Evolutionary conservation across 768 basidiomycete genomes (phyloP).

Genomic region (Rhizopogon vinicolor): DNA sequence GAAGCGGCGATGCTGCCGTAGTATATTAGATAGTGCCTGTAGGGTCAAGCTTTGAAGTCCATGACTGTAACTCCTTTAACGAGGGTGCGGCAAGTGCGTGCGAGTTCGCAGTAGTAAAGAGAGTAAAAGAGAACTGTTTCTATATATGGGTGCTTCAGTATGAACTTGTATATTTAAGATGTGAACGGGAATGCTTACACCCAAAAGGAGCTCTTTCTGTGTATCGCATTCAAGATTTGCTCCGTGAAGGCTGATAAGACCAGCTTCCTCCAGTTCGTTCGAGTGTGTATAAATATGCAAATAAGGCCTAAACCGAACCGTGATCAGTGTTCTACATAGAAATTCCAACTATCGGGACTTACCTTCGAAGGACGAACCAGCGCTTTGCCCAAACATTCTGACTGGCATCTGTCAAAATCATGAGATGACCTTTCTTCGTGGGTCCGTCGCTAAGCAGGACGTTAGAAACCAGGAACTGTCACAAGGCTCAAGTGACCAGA

Average conservation of each 20-base stretch:
- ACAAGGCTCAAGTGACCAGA: background rate
- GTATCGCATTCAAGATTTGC: constrained; percentile 85
- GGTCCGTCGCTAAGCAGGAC: constrained; percentile 56
- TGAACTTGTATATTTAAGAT: background rate
- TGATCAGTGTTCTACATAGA: constrained; percentile 1
- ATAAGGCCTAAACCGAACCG: constrained; percentile 63
- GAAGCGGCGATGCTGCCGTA: background rate
- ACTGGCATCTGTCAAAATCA: constrained; percentile 77
- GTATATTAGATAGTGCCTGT: constrained; percentile 53
- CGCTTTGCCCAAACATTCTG: constrained; percentile 77
- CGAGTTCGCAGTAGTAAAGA: constrained; percentile 90
- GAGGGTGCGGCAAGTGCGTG: constrained; percentile 83
- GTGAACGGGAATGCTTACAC: constrained; percentile 47
- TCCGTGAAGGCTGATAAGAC: constrained; percentile 76
- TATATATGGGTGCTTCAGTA: constrained; percentile 23
- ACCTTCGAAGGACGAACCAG: constrained; percentile 90
- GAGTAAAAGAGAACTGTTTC: constrained; percentile 84
- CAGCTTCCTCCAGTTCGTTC: constrained; percentile 79
- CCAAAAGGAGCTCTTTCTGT: constrained; percentile 82
- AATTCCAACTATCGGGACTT: background rate
- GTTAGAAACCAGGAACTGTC: constrained; percentile 2
- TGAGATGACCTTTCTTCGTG: constrained; percentile 81
- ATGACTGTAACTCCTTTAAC: constrained; percentile 77
- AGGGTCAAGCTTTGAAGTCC: constrained; percentile 83
- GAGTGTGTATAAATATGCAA: constrained; percentile 83